Evolutionary conservation across 2,329 filamentous ascomycete genomes (phyloP).

Genomic region (Calonectria leucothoes): DNA sequence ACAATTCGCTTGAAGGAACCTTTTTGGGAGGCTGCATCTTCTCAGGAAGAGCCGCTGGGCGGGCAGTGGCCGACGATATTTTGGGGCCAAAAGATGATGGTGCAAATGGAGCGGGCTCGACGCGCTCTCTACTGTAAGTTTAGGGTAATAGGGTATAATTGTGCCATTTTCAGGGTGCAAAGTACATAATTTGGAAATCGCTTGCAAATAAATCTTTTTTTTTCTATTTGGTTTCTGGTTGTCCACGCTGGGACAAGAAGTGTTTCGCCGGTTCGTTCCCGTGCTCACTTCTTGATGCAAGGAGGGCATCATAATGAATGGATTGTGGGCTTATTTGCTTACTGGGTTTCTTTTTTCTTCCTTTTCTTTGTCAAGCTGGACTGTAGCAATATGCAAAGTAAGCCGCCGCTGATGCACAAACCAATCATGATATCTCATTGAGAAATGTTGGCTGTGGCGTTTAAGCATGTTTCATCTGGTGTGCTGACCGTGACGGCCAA

Average conservation of each 20-base stretch:
- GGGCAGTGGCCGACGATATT: conserved; percentile 63
- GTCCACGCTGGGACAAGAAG: neutral
- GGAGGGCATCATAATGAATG: too few relatives aligned
- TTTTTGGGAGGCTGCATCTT: conserved; percentile 74
- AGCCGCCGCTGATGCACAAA: neutral
- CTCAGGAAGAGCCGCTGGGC: conserved; percentile 67
- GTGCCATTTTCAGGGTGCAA: neutral
- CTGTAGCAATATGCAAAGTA: neutral
- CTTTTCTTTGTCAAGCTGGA: neutral
- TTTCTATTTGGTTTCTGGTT: neutral
- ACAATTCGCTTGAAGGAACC: conserved; percentile 71
- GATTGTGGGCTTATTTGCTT: neutral
- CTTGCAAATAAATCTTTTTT: neutral
- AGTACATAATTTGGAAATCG: neutral
- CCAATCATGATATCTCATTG: conserved; percentile 41
- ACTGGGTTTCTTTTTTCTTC: neutral
- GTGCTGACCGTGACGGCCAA: neutral
- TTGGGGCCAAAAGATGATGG: conserved; percentile 17
- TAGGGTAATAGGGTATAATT: neutral
- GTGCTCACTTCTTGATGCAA: neutral
- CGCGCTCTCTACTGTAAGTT: neutral
- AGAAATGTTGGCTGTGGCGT: conserved; percentile 64
- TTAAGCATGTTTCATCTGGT: conserved; percentile 40
- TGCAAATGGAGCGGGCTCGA: neutral
- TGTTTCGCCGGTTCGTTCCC: neutral